Evolutionary conservation across 2,329 filamentous ascomycete species (phyloP).

Genomic region (Biscogniauxia marginata): DNA sequence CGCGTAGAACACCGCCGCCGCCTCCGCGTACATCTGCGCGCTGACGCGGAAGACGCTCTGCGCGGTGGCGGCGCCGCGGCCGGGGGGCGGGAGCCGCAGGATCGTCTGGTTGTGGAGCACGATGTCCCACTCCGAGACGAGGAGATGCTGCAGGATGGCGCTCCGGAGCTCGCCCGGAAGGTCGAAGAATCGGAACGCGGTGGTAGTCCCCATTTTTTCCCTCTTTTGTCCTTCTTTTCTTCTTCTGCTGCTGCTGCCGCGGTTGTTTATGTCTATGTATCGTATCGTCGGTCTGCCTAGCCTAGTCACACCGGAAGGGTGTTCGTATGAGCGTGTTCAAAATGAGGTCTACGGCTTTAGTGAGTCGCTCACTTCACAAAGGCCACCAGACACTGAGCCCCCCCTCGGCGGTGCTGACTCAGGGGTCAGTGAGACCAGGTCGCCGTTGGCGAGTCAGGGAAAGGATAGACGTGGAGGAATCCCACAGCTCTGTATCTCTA

Average conservation of each 20-base stretch:
- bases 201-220: conserved; percentile 14
- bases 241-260: too few species aligned
- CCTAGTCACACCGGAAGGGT: too few species aligned
- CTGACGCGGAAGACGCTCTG: conserved; percentile 29
- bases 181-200: conserved; percentile 30
- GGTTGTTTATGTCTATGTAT: too few species aligned
- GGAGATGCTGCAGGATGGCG: conserved; percentile 25
- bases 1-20: conserved; percentile 31
- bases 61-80: conserved; percentile 12
- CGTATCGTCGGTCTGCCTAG: too few species aligned
- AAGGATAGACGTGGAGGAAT: too few species aligned
- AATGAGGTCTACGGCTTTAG: too few species aligned
- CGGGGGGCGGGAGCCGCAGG: conserved; percentile 13
- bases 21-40: conserved; percentile 34
- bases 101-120: conserved; percentile 23
- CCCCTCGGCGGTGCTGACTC: too few species aligned
- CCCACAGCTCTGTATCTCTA: not conserved
- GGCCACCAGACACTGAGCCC: too few species aligned
- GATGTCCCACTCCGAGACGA: conserved; percentile 24
- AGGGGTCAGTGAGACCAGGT: too few species aligned
- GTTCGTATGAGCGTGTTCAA: too few species aligned
- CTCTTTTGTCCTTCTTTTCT: too few species aligned
- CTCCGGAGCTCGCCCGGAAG: conserved; percentile 30
- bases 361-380: too few species aligned
- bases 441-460: not conserved